A percentile compares a stretch with the other conserved stretches of the same genome.
Evolutionary conservation across 2,329 filamentous ascomycete genomes (phyloP).

Genomic region (Penicillium italicum): DNA sequence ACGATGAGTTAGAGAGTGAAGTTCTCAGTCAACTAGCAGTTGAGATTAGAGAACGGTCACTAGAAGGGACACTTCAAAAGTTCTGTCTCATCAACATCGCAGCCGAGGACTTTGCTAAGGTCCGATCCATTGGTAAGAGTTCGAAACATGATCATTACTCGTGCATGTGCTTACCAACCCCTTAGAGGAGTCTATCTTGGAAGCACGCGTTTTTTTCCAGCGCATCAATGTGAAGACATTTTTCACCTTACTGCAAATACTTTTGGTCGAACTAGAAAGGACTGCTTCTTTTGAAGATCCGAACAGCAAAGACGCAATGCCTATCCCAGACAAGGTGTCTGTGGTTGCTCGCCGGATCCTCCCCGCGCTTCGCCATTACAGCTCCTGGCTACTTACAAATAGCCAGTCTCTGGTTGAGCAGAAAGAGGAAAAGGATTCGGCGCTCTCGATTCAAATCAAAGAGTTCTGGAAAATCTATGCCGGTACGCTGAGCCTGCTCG

Average conservation of each 20-base stretch:
- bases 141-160: conserved; percentile 5
- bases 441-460: conserved; percentile 56
- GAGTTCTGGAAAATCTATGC: conserved; percentile 65
- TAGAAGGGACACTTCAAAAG: conserved; percentile 66
- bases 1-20: conserved; percentile 79
- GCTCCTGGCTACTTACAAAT: conserved; percentile 61
- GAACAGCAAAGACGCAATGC: conserved; percentile 36
- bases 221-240: conserved; percentile 77
- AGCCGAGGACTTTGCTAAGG: conserved; percentile 68
- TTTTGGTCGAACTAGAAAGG: conserved; percentile 67
- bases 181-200: conserved; percentile 49
- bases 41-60: conserved; percentile 65
- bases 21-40: conserved; percentile 74
- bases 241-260: conserved; percentile 64
- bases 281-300: conserved; percentile 48
- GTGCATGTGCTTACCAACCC: conserved; percentile 14
- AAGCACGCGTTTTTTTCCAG: conserved; percentile 58
- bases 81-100: conserved; percentile 83
- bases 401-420: conserved; percentile 54
- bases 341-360: conserved; percentile 59
- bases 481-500: conserved; percentile 58
- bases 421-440: conserved; percentile 47
- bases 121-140: conserved; percentile 55
- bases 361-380: conserved; percentile 64
- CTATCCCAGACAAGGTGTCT: conserved; percentile 51